Evolutionary conservation across 116 monocot species (phyloP).

Genomic region (Thalassia testudinum): DNA sequence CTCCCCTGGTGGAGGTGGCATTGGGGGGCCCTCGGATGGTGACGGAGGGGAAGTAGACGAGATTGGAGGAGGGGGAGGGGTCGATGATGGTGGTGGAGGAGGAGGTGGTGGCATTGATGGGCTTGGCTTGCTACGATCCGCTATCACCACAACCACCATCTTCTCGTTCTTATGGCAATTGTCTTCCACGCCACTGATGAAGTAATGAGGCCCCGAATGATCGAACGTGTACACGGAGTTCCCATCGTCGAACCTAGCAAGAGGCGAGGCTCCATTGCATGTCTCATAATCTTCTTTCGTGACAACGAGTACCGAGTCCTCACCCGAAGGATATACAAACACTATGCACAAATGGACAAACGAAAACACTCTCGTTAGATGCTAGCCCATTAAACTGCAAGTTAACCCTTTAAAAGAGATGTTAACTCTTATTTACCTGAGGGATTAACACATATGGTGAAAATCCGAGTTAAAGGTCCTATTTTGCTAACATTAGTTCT

Average conservation of each 20-base stretch:
- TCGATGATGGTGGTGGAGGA: background rate
- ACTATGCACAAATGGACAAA: too few species aligned
- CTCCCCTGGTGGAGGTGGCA: background rate
- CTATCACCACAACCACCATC: conserved; percentile 1
- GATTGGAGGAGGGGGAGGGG: background rate
- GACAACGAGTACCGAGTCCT: conserved; percentile 42
- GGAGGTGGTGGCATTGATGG: background rate
- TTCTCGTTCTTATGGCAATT: conserved; percentile 7
- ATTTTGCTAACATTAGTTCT: too few species aligned
- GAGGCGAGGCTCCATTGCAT: conserved; percentile 19
- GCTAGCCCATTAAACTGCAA: too few species aligned
- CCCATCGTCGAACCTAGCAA: conserved; percentile 1
- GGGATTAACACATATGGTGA: too few species aligned
- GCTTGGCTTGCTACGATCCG: background rate
- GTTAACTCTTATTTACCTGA: too few species aligned
- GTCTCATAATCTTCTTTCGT: conserved; percentile 17
- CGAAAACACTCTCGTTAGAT: too few species aligned
- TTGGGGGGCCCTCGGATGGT: background rate
- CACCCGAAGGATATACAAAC: conserved; percentile 35
- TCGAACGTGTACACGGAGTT: conserved; percentile 14
- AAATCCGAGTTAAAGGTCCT: too few species aligned
- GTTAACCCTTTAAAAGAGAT: too few species aligned
- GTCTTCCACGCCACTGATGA: conserved; percentile 4
- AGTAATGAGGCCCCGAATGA: conserved; percentile 13
- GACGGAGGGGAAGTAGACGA: background rate